Conservation (phyloP, 805 yeast genomes). For the Metschnikowia lunata region DNA sequence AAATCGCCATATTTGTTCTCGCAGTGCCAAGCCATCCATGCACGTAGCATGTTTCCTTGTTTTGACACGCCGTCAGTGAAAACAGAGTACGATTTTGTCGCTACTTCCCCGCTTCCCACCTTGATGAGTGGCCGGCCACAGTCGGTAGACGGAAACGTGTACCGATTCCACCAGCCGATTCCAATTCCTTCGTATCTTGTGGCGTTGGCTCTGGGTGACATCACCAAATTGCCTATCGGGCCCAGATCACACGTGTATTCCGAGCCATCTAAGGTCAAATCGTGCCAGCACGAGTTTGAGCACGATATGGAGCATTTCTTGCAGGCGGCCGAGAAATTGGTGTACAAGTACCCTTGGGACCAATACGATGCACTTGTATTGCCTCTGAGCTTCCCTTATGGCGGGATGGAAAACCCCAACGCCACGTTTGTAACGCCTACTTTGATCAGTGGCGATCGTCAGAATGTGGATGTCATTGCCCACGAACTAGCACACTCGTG, state of each 20-base stretch:
- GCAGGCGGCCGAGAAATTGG: conserved; percentile 67
- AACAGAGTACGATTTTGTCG: conserved; percentile 53
- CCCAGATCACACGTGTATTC: conserved; percentile 82
- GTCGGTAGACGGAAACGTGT: conserved; percentile 24
- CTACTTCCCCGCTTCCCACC: conserved; percentile 62
- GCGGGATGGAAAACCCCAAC: conserved; percentile 95
- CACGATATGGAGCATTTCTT: conserved; percentile 79
- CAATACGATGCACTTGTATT: conserved; percentile 76
- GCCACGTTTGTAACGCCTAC: conserved; percentile 91
- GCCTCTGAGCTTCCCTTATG: conserved; percentile 77
- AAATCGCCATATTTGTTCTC: conserved; percentile 72
- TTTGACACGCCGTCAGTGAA: conserved; percentile 89
- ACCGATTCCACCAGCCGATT: conserved; percentile 62
- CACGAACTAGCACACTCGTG: conserved; percentile 93
- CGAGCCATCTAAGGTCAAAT: conserved; percentile 64
- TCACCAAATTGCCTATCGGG: conserved; percentile 64
- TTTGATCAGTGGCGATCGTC: conserved; percentile 74
- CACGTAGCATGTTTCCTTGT: conserved; percentile 81
- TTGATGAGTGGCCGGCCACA: conserved; percentile 64
- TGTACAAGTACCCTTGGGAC: conserved; percentile 81
- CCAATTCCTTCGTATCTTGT: conserved; percentile 85
- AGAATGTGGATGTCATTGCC: conserved; percentile 85
- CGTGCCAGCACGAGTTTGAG: conserved; percentile 75
- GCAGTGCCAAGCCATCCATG: conserved; percentile 89
- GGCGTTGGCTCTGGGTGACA: conserved; percentile 82